Base-by-base conservation (phyloP, 306 rosid genomes). In the Medicago lupulina region DNA sequence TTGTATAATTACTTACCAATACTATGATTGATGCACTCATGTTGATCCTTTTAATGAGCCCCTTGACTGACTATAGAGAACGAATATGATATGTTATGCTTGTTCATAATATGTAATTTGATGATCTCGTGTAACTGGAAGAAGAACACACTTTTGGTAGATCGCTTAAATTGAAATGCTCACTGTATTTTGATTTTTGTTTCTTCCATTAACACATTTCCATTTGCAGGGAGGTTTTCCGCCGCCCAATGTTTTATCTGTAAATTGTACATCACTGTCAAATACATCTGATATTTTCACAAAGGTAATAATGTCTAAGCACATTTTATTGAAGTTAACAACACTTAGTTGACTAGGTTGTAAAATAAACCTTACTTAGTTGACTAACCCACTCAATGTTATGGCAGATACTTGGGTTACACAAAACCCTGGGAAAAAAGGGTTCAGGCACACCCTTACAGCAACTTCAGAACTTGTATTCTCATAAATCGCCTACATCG, bases 391-490 rank as follows among this genome's bases (percentile, higher is more conserved):
- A 21, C 50, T 31, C 2, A 50, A 85, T 83, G 64, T 15, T 17
- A 5, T 70, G 15, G 64, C 86, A 95, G 99, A 90, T 95, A 61
- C 85, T 90, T 19, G 89, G 80, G 55, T 69, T 81, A 73, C 71
- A 69, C 50, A 85, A 80, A 68, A 44, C 71, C 6, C 83, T 4
- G 3, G 91, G 86, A 76, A 88, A 80, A 82, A 92, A 79, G 19
- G 77, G 61, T 65, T 75, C 88, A 28, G 75, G 65, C 31, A 81
- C 91, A 18, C 78, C 97, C 74, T 80, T 92, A 80, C 88, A 86
- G 80, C 91, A 90, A 80, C 96, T 95, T 49, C 99, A 90, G 83
- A 83, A 77, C 66, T 34, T 85, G 73, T 95, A 95, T 81, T 89
- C 92, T 34, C 89, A 88, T 65, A 85, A 85, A 78, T 71, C 85